Evolutionary conservation across 129 eudicot species (phyloP), one percentile per base, ranked within the genome.

Genomic region (Helianthus tuberosus): DNA sequence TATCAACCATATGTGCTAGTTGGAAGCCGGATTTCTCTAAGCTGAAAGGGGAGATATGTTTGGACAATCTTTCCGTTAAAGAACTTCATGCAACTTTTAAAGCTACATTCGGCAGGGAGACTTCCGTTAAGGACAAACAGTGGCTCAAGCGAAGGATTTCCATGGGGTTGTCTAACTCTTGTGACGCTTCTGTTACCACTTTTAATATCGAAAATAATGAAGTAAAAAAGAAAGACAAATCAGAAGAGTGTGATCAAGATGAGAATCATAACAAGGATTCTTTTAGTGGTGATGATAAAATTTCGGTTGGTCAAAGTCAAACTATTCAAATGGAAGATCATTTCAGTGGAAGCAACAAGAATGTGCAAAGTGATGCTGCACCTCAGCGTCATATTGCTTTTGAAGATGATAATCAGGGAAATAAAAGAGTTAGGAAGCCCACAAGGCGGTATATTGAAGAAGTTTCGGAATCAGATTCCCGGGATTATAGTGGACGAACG

Each of bases 101-200:
- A 80, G 99, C 99, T 39, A 84, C 97, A 43, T 95, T 95, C 82
- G 99, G 99, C 16, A 86, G 99, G 73, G 92, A 89, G 77, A 95
- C 99, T 73, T 85, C 97, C 68, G 96, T 87, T 58, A 95, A 95
- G 79, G 99, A 95, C 83, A 95, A 95, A 57, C 93, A 86, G 74
- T 95, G 99, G 99, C 97, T 95, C 64, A 91, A 91, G 73, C 83
- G 97, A 84, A 84, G 99, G 83, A 95, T 95, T 71, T 66, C 95
- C 20, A 95, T 95, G 99, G 99, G 90, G 60, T 72, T 91, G 75
- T 85, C 96, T 8, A 89, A 91, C 63, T 95, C 99, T 11, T 91
- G 97, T 82, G 99, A 91, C 79, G 85, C 89, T 79, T 86, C 97
- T 65, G 72, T 86, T 8, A 83, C 96, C 27, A 83, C 85, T 68